Base-by-base conservation (phyloP, 1,284 basidiomycete genomes). In the Xerocomus minutiporus region DNA sequence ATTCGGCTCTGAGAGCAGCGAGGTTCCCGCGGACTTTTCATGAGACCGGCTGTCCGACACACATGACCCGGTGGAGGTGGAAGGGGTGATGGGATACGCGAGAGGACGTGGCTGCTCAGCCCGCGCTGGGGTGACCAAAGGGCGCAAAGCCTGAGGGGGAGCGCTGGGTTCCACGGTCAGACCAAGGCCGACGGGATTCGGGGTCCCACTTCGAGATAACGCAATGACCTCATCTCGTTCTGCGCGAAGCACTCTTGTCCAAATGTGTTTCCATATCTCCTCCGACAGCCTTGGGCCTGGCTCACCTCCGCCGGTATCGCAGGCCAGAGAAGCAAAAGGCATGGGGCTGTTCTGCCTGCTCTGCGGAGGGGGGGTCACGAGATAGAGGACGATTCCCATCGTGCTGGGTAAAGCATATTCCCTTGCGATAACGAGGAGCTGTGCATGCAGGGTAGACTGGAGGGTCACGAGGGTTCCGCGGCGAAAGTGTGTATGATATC, bases 391-490 rank as follows among this genome's bases (percentile, higher is more conserved):
- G 50, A 93, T 72, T 13, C 91, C 91, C 13, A 80, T 70, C 0
- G 86, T 87, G 60, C 86, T 91, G 1, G 91, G 91, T 12, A 93
- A 74, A 8, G 86, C 86, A 65, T 92, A 93, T 69, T 93, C 91
- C 65, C 84, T 84, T n/a, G 91, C 87, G 49, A 91, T 91, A n/a
- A 87, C 86, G 40, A 74, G 72, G 6, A 91, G 72, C 62, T 91
- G 89, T 2, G 82, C 76, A 52, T 87, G 83, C 4, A 91, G 71
- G 1, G 81, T 86, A 9, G 87, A 73, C 61, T 88, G 79, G 0
- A 92, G 75, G 2, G 88, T 83, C 6, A 91, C 81, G 15, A 91
- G 76, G 20, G 81, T 82, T 12, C 88, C 89, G 35, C 89, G 80
- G n/a, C 79, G 77, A 59, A 89, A 89, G 50, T 88, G 86, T 11